These are phyloP conservation scores for Fraxinus paxiana DNA, from an alignment of 305 asterid genomes.

Conservation along the genomic window DNA sequence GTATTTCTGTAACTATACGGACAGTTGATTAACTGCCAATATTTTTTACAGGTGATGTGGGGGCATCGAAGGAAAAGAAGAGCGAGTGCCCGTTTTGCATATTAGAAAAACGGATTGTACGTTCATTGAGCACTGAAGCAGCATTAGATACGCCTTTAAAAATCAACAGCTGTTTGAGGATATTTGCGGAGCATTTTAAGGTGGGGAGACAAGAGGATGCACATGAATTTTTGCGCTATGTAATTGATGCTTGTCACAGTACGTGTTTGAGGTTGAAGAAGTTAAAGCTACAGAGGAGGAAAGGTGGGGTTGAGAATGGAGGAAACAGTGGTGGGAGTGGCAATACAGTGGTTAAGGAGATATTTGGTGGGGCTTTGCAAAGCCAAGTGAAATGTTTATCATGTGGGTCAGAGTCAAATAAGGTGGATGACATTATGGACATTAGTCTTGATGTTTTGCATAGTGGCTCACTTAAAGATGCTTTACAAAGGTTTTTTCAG, in stretches of 20 bases:
- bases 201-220: constrained; percentile 98
- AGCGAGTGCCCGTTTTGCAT: constrained; percentile 95
- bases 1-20: not conserved
- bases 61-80: constrained; percentile 63
- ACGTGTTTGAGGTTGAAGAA: constrained; percentile 86
- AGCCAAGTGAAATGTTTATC: constrained; percentile 95
- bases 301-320: constrained; percentile 49
- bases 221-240: constrained; percentile 96
- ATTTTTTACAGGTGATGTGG: constrained; percentile 56
- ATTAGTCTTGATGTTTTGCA: constrained; percentile 90
- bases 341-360: constrained; percentile 77
- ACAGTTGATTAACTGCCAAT: constrained; percentile 15
- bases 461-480: constrained; percentile 71
- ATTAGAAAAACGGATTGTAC: constrained; percentile 67
- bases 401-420: constrained; percentile 92
- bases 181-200: constrained; percentile 86
- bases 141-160: constrained; percentile 60
- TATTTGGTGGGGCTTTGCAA: constrained; percentile 91
- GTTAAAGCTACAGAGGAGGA: constrained; percentile 62
- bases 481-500: constrained; percentile 80
- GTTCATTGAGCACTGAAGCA: constrained; percentile 68
- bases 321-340: constrained; percentile 50
- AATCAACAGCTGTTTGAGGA: constrained; percentile 68
- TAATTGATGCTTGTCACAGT: constrained; percentile 93
- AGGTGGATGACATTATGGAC: constrained; percentile 98